These are phyloP conservation scores for Ophiocordyceps camponoti-rufipedis DNA, from an alignment of 2,329 filamentous ascomycete genomes.

Conservation along the genomic window DNA sequence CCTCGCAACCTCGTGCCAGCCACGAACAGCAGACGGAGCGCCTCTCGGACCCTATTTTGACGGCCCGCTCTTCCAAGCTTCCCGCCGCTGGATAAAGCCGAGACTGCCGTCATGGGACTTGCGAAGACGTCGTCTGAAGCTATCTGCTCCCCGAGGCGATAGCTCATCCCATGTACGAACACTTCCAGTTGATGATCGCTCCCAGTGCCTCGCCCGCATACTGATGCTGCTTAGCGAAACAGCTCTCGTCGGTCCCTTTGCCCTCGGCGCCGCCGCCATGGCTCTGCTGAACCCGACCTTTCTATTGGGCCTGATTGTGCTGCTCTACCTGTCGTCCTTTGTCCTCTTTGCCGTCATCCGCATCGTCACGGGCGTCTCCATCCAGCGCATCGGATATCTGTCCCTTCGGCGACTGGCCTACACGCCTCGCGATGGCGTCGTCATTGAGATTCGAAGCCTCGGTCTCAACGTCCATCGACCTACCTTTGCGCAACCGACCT, in stretches of 20 bases:
- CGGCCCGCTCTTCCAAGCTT: not conserved
- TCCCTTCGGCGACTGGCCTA: conserved; percentile 84
- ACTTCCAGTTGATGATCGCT: not conserved
- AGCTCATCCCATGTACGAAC: not conserved
- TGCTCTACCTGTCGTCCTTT: conserved; percentile 82
- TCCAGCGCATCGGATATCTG: conserved; percentile 85
- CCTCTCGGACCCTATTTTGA: not conserved
- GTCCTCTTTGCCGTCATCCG: conserved; percentile 84
- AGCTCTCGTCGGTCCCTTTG: not conserved
- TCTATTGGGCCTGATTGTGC: conserved; percentile 65
- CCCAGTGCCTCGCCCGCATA: not conserved
- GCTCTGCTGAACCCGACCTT: conserved; percentile 60
- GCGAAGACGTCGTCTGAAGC: not conserved
- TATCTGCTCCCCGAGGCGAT: not conserved
- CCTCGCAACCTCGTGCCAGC: not conserved
- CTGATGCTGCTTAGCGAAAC: conserved; percentile 1
- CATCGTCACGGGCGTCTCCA: conserved; percentile 83
- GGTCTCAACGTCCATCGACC: conserved; percentile 80
- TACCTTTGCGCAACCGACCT: conserved; percentile 93
- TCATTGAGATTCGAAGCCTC: conserved; percentile 75
- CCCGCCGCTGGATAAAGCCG: not conserved
- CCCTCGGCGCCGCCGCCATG: conserved; percentile 22
- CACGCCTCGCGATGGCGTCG: conserved; percentile 72
- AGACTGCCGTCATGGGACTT: not conserved
- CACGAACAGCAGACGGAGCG: not conserved